Percentiles rank a stretch among this genome's conserved stretches.
Evolutionary conservation across 331 rosid species (phyloP).

Genomic region (Stylosanthes scabra): DNA sequence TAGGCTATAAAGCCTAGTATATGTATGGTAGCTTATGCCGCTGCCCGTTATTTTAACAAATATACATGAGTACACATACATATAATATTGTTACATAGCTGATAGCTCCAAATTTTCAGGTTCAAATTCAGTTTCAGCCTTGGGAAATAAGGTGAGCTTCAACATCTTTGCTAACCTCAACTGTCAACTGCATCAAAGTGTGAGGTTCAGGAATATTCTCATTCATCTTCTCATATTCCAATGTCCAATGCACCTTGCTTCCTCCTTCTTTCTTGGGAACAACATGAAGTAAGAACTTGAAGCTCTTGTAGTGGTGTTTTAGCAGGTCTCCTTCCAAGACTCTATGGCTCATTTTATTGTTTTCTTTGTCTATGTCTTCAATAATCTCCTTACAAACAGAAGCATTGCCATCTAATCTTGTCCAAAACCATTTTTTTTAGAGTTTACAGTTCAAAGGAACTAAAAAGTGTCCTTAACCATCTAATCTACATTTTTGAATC

Average conservation of each 20-base stretch:
- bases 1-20: too few species aligned
- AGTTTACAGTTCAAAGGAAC: background rate
- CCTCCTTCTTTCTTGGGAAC: background rate
- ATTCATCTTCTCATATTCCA: background rate
- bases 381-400: background rate
- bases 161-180: background rate
- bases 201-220: background rate
- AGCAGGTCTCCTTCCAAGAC: slow-evolving; percentile 19
- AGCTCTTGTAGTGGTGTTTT: slow-evolving; percentile 17
- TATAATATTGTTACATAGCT: too few species aligned
- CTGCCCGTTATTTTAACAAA: too few species aligned
- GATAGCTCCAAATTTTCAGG: too few species aligned
- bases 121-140: too few species aligned
- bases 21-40: too few species aligned
- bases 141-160: background rate
- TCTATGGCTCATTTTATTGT: slow-evolving; percentile 20
- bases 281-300: background rate
- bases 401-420: slow-evolving; percentile 5
- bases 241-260: background rate
- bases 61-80: too few species aligned
- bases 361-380: slow-evolving; percentile 22
- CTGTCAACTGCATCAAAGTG: background rate
- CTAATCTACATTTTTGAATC: too few species aligned
- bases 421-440: background rate
- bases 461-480: background rate